Evolutionary conservation across 2,329 filamentous ascomycete species (phyloP).

Genomic region (Aspergillus arachidicola): DNA sequence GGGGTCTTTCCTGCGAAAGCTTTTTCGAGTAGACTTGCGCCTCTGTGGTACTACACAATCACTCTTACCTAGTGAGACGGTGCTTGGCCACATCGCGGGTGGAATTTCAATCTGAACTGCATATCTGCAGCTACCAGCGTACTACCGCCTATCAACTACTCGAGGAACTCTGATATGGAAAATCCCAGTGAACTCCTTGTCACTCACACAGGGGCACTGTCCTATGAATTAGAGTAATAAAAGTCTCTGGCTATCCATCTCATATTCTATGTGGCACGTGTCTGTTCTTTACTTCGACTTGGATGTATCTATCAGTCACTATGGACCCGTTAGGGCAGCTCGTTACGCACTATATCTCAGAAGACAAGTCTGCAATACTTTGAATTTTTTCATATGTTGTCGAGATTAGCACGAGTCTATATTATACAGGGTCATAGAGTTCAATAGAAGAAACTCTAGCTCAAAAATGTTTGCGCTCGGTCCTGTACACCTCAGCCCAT

Average conservation of each 20-base stretch:
- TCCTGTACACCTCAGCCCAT: constrained; percentile 12
- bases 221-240: not conserved
- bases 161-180: not conserved
- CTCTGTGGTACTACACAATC: not conserved
- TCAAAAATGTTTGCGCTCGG: constrained; percentile 17
- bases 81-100: not conserved
- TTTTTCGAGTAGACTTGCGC: not conserved
- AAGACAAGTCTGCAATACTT: not conserved
- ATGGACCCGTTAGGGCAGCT: not conserved
- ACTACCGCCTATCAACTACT: not conserved
- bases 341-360: not conserved
- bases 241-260: not conserved
- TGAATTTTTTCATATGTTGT: not conserved
- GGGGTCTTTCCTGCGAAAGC: not conserved
- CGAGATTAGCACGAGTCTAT: not conserved
- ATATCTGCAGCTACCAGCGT: not conserved
- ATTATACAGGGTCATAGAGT: not conserved
- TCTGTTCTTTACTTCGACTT: not conserved
- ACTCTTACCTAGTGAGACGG: not conserved
- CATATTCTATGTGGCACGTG: not conserved
- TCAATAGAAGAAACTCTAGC: not conserved
- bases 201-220: not conserved
- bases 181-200: not conserved
- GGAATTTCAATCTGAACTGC: not conserved
- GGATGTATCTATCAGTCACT: not conserved